These are phyloP conservation scores for Globisporangium viniferum DNA, from an alignment of 352 stramenopile genomes.

Conservation along the genomic window DNA sequence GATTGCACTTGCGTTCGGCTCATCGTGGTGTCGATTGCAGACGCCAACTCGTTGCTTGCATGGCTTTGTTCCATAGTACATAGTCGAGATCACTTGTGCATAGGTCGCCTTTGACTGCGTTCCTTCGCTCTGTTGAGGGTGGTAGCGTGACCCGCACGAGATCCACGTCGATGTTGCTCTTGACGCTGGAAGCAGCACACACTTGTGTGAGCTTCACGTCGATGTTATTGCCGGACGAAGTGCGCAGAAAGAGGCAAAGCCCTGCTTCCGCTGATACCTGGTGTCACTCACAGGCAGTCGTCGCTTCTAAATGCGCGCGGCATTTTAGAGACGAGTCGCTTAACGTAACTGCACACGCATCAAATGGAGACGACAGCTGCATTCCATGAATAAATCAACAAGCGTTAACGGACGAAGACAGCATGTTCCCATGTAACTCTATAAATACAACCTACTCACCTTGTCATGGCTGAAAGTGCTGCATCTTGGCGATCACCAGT, in stretches of 20 bases:
- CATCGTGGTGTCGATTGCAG: neutral
- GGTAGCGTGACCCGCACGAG: neutral
- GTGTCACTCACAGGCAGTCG: neutral
- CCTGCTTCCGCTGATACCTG: neutral
- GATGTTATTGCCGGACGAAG: neutral
- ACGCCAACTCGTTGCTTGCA: neutral
- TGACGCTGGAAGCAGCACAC: neutral
- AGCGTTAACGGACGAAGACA: neutral
- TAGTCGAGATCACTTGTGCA: neutral
- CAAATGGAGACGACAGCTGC: neutral
- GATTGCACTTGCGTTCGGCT: neutral
- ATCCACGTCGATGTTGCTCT: neutral
- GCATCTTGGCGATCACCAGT: neutral
- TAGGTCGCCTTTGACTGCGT: neutral
- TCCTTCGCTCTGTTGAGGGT: neutral
- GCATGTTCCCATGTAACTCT: neutral
- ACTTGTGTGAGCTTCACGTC: neutral
- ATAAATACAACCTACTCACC: neutral
- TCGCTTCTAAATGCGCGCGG: neutral
- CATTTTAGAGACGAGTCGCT: neutral
- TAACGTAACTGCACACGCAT: neutral
- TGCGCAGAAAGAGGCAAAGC: neutral
- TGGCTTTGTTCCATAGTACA: conserved; percentile 9
- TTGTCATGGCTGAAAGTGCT: neutral
- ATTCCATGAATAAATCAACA: neutral